Conservation (phyloP, 768 basidiomycete species). For the Tricholoma furcatifolium region DNA sequence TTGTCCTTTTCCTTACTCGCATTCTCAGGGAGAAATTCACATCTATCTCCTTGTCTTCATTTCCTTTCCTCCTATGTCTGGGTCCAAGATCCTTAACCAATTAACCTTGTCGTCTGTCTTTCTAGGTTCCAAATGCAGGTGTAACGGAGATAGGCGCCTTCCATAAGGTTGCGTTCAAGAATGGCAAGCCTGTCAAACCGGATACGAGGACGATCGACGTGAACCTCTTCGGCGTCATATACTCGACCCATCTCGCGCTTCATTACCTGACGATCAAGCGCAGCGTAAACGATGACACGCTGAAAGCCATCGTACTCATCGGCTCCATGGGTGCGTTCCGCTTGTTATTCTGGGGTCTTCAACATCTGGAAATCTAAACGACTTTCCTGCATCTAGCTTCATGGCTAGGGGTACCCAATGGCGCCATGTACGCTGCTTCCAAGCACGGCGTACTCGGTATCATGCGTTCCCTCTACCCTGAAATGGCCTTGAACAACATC, state of each 20-base stretch:
- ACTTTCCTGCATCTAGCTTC: conserved; percentile 36
- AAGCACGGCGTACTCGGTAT: conserved; percentile 56
- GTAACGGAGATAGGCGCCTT: conserved; percentile 36
- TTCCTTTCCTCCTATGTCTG: no score
- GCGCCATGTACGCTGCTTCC: conserved; percentile 46
- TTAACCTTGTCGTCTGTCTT: neutral
- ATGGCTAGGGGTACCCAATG: conserved; percentile 44
- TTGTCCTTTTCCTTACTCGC: neutral
- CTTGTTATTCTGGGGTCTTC: neutral
- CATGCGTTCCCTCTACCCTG: conserved; percentile 45
- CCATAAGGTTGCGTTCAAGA: conserved; percentile 26
- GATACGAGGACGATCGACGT: conserved; percentile 44
- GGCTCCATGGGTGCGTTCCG: conserved; percentile 49
- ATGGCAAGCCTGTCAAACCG: conserved; percentile 46
- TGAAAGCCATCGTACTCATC: conserved; percentile 50
- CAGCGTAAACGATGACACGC: conserved; percentile 26
- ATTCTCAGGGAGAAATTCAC: no score
- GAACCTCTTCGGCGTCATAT: conserved; percentile 46
- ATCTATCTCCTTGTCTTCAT: no score
- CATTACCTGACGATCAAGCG: conserved; percentile 46
- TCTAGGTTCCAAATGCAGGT: conserved; percentile 50
- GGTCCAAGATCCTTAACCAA: neutral
- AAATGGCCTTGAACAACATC: conserved; percentile 35
- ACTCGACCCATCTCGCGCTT: conserved; percentile 49
- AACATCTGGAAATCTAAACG: neutral